Conservation (phyloP, 2,329 filamentous ascomycete genomes). For the Plenodomus lindquistii region DNA sequence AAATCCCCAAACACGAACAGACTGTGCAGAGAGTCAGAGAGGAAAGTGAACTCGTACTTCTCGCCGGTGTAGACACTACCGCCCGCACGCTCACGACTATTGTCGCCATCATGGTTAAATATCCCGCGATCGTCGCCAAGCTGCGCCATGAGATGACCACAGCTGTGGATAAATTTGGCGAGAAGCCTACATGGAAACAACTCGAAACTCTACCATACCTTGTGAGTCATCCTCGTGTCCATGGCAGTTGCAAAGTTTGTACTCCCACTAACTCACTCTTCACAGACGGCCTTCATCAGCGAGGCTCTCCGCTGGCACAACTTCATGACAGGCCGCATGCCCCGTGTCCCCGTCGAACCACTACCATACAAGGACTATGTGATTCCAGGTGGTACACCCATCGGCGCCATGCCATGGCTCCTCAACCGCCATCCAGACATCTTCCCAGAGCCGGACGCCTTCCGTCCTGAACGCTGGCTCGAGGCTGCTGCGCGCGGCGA, state of each 20-base stretch:
- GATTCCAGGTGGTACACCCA: constrained; percentile 24
- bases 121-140: constrained; percentile 7
- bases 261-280: too few species aligned
- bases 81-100: constrained; percentile 19
- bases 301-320: constrained; percentile 12
- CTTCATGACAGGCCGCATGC: constrained; percentile 15
- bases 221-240: too few species aligned
- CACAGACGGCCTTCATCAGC: constrained; percentile 12
- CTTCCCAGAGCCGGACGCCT: constrained; percentile 22
- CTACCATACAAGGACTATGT: constrained; percentile 14
- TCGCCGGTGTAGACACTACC: constrained; percentile 41
- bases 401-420: constrained; percentile 25
- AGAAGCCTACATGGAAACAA: too few species aligned
- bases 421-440: constrained; percentile 26
- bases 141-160: too few species aligned
- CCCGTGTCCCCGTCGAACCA: constrained; percentile 21
- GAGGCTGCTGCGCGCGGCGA: constrained; percentile 12
- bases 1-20: constrained; percentile 26
- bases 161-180: too few species aligned
- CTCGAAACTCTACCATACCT: too few species aligned
- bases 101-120: constrained; percentile 8
- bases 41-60: constrained; percentile 35
- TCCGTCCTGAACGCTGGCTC: constrained; percentile 19
- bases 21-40: constrained; percentile 32
- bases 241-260: too few species aligned